phyloP scores from a whole-genome alignment of 768 basidiomycete species.

The Cyclocybe aegerita region DNA sequence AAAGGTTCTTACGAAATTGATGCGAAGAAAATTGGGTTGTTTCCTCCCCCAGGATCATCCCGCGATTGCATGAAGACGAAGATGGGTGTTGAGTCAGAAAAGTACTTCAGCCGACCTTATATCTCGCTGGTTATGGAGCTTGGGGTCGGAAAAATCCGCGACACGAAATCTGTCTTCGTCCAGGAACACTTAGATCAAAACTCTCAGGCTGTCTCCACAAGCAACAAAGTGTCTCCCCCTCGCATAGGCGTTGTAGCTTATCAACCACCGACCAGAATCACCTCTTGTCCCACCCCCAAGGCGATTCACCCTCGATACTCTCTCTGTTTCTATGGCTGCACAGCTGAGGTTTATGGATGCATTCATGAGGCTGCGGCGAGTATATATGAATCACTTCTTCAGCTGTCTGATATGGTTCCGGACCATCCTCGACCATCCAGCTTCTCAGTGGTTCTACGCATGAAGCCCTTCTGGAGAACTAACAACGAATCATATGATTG shows the following conservation, averaged over 20 bases:
- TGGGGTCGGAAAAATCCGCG: neutral
- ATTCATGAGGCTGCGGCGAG: neutral
- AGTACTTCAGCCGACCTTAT: conserved; percentile 8
- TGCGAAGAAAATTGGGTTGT: conserved; percentile 3
- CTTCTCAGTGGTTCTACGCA: too few relatives aligned
- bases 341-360: conserved; percentile 5
- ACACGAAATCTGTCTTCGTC: neutral
- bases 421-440: too few relatives aligned
- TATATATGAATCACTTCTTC: too few relatives aligned
- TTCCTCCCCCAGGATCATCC: conserved; percentile 1
- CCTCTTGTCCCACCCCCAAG: neutral
- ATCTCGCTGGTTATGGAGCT: conserved; percentile 14
- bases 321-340: conserved; percentile 7
- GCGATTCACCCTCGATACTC: conserved; percentile 5
- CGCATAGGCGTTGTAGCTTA: neutral
- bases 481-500: too few relatives aligned
- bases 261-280: neutral
- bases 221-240: neutral
- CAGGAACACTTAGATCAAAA: neutral
- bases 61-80: neutral
- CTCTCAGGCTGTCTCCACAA: neutral
- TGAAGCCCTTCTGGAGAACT: too few relatives aligned
- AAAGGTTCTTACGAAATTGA: neutral
- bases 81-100: neutral
- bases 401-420: too few relatives aligned